Evolutionary conservation across 2,329 filamentous ascomycete species (phyloP), one percentile per base, ranked within the genome.

Genomic region (Colletotrichum incanum): DNA sequence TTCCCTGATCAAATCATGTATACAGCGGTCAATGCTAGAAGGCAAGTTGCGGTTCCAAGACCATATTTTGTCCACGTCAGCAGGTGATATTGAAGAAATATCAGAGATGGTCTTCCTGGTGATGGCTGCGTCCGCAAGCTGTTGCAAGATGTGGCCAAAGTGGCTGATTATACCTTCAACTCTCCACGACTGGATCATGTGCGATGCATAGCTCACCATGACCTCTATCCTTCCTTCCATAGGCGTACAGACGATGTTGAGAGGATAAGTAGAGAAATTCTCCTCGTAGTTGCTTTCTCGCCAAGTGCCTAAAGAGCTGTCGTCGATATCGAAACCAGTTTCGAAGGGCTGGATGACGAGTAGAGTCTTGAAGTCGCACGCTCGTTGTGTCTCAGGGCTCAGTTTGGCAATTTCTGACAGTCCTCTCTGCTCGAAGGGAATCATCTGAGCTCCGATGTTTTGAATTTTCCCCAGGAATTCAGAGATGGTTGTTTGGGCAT

Each of bases 361-460:
- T 7, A 52, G 50, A 18, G 50, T 52, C 2, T 31, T 14, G 50
- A 52, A 52, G 7, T 7, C 11, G 28, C 50, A 52, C 12, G 26
- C 23, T 12, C 23, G 23, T 28, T 28, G 37, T n/a, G 23, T n/a
- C 39, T 60, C 56, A 5, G 56, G 37, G n/a, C 56, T 20, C 56
- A 60, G n/a, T 18, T 28, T 43, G 37, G 39, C n/a, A 86, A 66
- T 76, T 31, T 78, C 74, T 6, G 78, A 75, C 1, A 83, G 71
- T 6, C 79, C 79, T 1, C 76, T 61, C 3, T 82, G 76, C 26
- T 80, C 80, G 49, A 76, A 73, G 0, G 75, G 73, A 4, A 79
- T 75, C 41, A 77, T 73, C 7, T 77, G 75, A 2, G 76, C 74
- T 3, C 75, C 75, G 50, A 78, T 76, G 18, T 77, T 74, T 68